Percentiles rank a stretch among this genome's conserved stretches.
These are phyloP conservation scores for Berberis vulgaris DNA, from an alignment of 164 flowering plant species.

Conservation along the genomic window DNA sequence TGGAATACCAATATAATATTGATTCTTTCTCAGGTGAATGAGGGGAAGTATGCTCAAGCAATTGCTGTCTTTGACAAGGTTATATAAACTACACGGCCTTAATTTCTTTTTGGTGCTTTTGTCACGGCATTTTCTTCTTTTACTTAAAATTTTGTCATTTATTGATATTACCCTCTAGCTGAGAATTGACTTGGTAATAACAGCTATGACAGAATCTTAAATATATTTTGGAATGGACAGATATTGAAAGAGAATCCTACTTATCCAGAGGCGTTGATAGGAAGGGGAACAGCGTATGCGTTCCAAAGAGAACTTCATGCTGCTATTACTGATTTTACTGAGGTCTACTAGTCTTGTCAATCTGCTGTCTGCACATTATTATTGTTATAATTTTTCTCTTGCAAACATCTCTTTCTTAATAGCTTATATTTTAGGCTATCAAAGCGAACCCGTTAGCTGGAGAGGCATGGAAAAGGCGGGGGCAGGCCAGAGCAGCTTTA, in stretches of 20 bases:
- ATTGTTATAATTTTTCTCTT: neutral
- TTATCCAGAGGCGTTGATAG: constrained; percentile 91
- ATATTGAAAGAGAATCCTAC: constrained; percentile 71
- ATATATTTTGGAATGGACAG: constrained; percentile 23
- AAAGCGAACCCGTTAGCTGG: constrained; percentile 72
- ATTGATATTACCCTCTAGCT: neutral
- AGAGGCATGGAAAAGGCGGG: constrained; percentile 98
- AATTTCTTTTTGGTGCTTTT: neutral
- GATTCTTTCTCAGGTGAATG: constrained; percentile 64
- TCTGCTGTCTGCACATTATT: neutral
- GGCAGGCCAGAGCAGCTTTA: constrained; percentile 96
- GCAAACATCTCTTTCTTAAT: neutral
- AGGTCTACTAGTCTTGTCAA: constrained; percentile 31
- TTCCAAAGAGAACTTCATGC: constrained; percentile 78
- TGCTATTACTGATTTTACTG: constrained; percentile 86
- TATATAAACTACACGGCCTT: constrained; percentile 7
- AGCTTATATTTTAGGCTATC: constrained; percentile 49
- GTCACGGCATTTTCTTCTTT: no score
- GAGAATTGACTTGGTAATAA: neutral
- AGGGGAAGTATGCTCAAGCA: constrained; percentile 83
- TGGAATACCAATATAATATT: neutral
- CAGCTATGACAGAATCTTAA: no score
- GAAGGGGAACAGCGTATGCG: constrained; percentile 97
- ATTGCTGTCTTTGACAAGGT: constrained; percentile 88
- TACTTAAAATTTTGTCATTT: no score